phyloP scores from a whole-genome alignment of 176 grass and related monocot genomes.

The Ensete glaucum region DNA sequence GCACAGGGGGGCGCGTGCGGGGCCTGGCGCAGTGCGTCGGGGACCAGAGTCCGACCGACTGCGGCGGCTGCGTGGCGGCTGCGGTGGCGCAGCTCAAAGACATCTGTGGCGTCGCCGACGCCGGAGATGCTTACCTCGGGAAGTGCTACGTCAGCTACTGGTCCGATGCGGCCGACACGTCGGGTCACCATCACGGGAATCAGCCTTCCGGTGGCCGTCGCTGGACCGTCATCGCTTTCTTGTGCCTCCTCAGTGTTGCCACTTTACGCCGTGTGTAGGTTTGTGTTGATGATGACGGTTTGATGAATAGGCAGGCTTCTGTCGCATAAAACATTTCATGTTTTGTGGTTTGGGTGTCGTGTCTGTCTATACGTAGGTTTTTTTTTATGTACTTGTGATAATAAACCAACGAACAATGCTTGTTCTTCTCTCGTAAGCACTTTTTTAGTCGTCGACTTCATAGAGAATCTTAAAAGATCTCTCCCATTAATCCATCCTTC shows the following conservation, averaged over 20 bases:
- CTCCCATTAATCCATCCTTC: too few species aligned
- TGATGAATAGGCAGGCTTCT: not conserved
- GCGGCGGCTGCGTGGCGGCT: slow-evolving; percentile 3
- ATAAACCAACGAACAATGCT: too few species aligned
- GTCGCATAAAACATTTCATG: not conserved
- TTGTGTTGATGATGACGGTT: not conserved
- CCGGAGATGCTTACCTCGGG: slow-evolving; percentile 6
- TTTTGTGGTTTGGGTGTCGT: not conserved
- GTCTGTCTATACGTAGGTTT: too few species aligned
- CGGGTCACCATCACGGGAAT: not conserved
- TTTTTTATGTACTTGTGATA: too few species aligned
- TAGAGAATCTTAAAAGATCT: too few species aligned
- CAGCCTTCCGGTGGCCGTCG: not conserved
- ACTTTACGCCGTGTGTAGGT: not conserved
- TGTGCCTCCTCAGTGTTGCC: not conserved
- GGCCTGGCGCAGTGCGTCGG: slow-evolving; percentile 16
- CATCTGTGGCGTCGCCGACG: not conserved
- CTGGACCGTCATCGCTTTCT: not conserved
- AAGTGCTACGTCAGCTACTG: slow-evolving; percentile 13
- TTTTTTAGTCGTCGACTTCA: too few species aligned
- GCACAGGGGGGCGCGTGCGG: not conserved
- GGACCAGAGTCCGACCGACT: not conserved
- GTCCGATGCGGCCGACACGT: not conserved
- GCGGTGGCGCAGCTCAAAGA: slow-evolving; percentile 5
- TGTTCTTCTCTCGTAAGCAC: too few species aligned